A percentile compares a stretch with the other conserved stretches of the same genome.
Conservation (phyloP, 2,329 filamentous ascomycete genomes). For the Onygenales sp. region DNA sequence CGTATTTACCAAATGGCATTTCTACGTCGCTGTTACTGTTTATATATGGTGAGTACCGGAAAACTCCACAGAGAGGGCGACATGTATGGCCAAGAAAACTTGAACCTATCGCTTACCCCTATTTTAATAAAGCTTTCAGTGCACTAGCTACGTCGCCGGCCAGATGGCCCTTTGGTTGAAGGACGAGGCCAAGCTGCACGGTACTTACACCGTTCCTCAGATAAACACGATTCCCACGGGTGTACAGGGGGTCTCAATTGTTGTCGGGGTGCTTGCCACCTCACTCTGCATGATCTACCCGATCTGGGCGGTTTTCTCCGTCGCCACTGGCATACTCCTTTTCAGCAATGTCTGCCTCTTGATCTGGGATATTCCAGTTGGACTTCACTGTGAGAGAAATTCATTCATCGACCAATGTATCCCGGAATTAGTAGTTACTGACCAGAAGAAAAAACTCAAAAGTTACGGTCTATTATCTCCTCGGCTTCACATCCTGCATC, state of each 20-base stretch:
- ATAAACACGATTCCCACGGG: constrained; percentile 21
- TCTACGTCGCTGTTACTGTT: constrained; percentile 17
- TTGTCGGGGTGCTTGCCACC: constrained; percentile 18
- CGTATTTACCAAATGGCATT: constrained; percentile 23
- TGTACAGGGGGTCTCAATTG: constrained; percentile 18
- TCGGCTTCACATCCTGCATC: constrained; percentile 18
- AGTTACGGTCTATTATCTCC: constrained; percentile 12
- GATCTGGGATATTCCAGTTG: constrained; percentile 19
- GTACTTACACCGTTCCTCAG: constrained; percentile 17
- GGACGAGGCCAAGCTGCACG: constrained; percentile 6
- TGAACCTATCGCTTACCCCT: not conserved
- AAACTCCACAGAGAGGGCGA: too few relatives aligned
- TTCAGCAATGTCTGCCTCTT: constrained; percentile 17
- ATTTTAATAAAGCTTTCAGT: not conserved
- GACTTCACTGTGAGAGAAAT: constrained; percentile 12
- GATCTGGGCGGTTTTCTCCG: constrained; percentile 21
- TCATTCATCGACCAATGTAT: not conserved
- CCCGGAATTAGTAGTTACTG: not conserved
- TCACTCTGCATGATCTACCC: constrained; percentile 26
- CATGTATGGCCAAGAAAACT: not conserved
- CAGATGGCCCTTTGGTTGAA: constrained; percentile 23
- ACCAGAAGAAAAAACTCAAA: constrained; percentile 1
- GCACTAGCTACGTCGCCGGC: constrained; percentile 13
- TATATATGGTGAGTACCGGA: constrained; percentile 16
- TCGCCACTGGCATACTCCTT: constrained; percentile 22